Base-by-base conservation (phyloP, 805 yeast species). In the Zygoascus tannicola region DNA sequence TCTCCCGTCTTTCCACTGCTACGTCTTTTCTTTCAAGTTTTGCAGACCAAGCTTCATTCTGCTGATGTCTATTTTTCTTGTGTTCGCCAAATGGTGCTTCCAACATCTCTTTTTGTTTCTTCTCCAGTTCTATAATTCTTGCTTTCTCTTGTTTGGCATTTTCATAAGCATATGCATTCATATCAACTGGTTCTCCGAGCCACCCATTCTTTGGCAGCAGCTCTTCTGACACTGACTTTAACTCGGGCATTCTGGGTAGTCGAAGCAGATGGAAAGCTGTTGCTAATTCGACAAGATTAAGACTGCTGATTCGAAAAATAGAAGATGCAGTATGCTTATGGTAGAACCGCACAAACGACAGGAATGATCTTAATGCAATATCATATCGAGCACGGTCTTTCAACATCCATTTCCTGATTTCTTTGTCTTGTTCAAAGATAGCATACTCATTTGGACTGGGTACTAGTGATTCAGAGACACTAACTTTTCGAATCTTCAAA, bases 201-300 rank as follows among this genome's bases (percentile, higher is more conserved):
- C 88, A 85, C 1, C 96, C 97, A 49, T 77, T 80, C 26, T 71
- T 75, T 0, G 87, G 84, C 55, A 78, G 64, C 10, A 62, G 51
- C 2, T 70, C 75, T 32, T 64, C 57, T 23, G 69, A 56, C 16
- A 42, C 52, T 2, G 79, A 66, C 19, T 80, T 73, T 26, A 78
- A 65, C 58, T 92, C 99, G 0, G 98, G 98, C 97, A 94, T 92
- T 53, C 80, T 77, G 5, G 99, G 99, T 46, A 90, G 64, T 52
- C 96, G 71, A 35, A 85, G 63, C 2, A 92, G 62, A 1, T 96
- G 95, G 60, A 83, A 87, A 67, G 84, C 70, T 50, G 69, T 73
- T 1, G 92, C 95, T 5, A 83, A 50, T 0, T 80, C 82, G 21
- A 79, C 58, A 53, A 82, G 82, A 58, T 90, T 94, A 44, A 92